phyloP scores from a whole-genome alignment of 2,329 filamentous ascomycete species.

The Fusarium decemcellulare region DNA sequence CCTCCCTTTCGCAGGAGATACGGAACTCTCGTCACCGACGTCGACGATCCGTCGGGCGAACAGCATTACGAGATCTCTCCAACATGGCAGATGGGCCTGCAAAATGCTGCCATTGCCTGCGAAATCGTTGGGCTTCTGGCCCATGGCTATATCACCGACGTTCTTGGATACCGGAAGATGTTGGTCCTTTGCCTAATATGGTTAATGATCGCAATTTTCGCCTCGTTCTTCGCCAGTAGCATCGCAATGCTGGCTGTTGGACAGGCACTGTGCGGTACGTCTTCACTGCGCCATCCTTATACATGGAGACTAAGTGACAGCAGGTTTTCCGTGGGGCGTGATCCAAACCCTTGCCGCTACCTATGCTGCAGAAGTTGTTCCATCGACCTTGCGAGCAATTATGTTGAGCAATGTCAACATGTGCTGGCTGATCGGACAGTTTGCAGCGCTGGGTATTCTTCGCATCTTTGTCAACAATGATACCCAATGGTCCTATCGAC shows the following conservation, averaged over 20 bases:
- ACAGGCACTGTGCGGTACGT: slow-evolving; percentile 51
- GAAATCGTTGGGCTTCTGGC: slow-evolving; percentile 56
- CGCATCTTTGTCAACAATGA: slow-evolving; percentile 49
- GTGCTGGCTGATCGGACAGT: slow-evolving; percentile 59
- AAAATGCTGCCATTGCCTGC: slow-evolving; percentile 38
- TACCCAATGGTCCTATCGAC: slow-evolving; percentile 48
- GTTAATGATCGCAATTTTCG: slow-evolving; percentile 55
- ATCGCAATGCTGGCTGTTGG: slow-evolving; percentile 51
- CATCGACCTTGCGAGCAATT: slow-evolving; percentile 51
- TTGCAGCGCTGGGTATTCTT: slow-evolving; percentile 54
- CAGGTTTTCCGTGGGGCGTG: slow-evolving; percentile 51
- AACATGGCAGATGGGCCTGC: slow-evolving; percentile 42
- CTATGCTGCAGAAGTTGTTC: slow-evolving; percentile 57
- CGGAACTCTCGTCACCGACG: slow-evolving; percentile 34
- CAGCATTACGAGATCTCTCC: slow-evolving; percentile 55
- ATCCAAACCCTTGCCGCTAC: slow-evolving; percentile 56
- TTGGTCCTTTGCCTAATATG: slow-evolving; percentile 54
- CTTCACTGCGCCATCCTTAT: not conserved
- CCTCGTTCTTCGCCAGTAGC: slow-evolving; percentile 54
- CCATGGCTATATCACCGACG: slow-evolving; percentile 57
- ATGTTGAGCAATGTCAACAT: slow-evolving; percentile 58
- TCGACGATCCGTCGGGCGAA: slow-evolving; percentile 31
- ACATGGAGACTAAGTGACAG: not conserved
- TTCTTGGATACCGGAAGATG: slow-evolving; percentile 54
- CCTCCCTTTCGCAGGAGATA: slow-evolving; percentile 44